Percentiles rank a stretch among this genome's conserved stretches.
Evolutionary conservation across 371 early-diverging fungal genomes (phyloP).

Genomic region (Mortierella sp.): DNA sequence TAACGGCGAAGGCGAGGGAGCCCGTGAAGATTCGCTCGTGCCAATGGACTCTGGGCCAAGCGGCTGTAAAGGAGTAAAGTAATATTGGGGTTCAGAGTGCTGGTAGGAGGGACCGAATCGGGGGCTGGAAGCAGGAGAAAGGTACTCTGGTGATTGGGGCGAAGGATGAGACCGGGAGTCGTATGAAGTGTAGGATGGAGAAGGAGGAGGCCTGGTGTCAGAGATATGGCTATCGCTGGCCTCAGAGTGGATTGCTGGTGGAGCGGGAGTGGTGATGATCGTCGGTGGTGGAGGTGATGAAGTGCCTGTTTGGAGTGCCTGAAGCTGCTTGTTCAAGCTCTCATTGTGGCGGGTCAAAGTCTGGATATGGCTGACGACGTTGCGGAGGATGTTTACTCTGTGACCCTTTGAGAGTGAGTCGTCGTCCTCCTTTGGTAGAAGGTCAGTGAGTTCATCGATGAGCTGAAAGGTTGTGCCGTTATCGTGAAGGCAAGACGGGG

Average conservation of each 20-base stretch:
- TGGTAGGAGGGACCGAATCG: not conserved
- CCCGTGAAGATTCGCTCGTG: slow-evolving; percentile 1
- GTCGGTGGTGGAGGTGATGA: slow-evolving; percentile 32
- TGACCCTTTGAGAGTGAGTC: slow-evolving; percentile 60
- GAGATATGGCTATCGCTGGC: slow-evolving; percentile 1
- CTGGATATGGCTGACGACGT: slow-evolving; percentile 66
- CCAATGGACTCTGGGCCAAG: not conserved
- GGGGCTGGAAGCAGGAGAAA: slow-evolving; percentile 25
- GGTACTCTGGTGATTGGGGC: slow-evolving; percentile 2
- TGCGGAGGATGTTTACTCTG: slow-evolving; percentile 65
- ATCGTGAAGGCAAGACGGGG: not conserved
- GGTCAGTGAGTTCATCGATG: slow-evolving; percentile 46
- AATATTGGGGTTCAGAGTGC: not conserved
- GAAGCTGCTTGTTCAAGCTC: slow-evolving; percentile 42
- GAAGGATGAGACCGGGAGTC: slow-evolving; percentile 30
- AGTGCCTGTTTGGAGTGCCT: slow-evolving; percentile 24
- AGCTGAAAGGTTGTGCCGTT: slow-evolving; percentile 27
- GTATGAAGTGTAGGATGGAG: slow-evolving; percentile 23
- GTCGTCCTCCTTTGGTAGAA: slow-evolving; percentile 45
- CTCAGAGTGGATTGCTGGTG: slow-evolving; percentile 11
- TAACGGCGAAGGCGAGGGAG: slow-evolving; percentile 20
- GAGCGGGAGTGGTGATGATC: slow-evolving; percentile 34
- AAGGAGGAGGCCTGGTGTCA: slow-evolving; percentile 20
- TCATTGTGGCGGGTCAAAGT: slow-evolving; percentile 50
- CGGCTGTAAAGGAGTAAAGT: slow-evolving; percentile 12